phyloP scores from a whole-genome alignment of 768 basidiomycete genomes.

The Dendrothele bispora region DNA sequence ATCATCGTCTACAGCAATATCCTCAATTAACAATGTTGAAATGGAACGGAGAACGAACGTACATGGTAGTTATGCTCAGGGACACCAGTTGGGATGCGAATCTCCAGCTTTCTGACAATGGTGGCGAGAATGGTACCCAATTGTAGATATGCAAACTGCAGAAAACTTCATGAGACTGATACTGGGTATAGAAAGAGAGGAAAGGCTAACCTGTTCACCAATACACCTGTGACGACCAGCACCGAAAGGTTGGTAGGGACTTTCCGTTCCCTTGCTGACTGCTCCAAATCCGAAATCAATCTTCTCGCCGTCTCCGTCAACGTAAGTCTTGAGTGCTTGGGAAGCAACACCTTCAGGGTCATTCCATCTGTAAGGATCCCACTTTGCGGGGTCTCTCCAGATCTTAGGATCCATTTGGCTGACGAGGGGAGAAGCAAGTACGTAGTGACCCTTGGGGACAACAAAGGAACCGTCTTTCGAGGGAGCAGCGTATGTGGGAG shows the following conservation, averaged over 20 bases:
- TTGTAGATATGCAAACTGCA: constrained; percentile 92
- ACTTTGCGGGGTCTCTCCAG: constrained; percentile 55
- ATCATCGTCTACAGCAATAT: constrained; percentile 78
- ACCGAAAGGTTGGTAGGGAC: constrained; percentile 96
- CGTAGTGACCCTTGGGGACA: constrained; percentile 68
- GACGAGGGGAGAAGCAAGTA: constrained; percentile 67
- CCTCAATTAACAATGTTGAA: background rate
- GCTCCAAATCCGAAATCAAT: constrained; percentile 96
- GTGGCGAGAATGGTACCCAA: constrained; percentile 81
- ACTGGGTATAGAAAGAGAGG: background rate
- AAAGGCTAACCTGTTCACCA: constrained; percentile 69
- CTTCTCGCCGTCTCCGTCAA: constrained; percentile 79
- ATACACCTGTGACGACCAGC: constrained; percentile 96
- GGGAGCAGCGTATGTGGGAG: constrained; percentile 61
- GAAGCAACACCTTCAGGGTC: constrained; percentile 76
- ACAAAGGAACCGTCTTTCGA: constrained; percentile 56
- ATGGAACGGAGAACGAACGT: constrained; percentile 28
- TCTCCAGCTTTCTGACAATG: constrained; percentile 72
- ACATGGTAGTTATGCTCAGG: constrained; percentile 92
- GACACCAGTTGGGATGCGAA: constrained; percentile 65
- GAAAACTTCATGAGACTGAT: constrained; percentile 1
- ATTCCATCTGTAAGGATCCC: constrained; percentile 66
- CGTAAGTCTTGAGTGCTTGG: constrained; percentile 73
- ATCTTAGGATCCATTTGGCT: constrained; percentile 64
- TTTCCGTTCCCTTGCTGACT: constrained; percentile 94